These are phyloP conservation scores for Erigeron canadensis DNA, from an alignment of 129 eudicot genomes.

Conservation along the genomic window DNA sequence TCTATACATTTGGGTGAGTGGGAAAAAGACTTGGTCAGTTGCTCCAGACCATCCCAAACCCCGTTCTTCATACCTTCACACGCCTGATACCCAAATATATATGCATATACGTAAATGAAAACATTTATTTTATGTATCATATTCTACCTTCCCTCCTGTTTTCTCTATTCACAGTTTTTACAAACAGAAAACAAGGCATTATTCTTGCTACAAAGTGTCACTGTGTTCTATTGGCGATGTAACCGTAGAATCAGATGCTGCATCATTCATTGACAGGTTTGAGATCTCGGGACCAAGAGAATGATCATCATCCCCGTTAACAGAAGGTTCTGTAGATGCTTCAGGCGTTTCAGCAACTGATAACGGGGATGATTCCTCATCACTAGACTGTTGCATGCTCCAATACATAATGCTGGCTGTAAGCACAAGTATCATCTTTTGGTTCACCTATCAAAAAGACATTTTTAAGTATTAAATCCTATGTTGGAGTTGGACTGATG, in stretches of 20 bases:
- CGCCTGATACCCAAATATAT: too few species aligned
- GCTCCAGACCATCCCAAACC: too few species aligned
- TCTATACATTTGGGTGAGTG: too few species aligned
- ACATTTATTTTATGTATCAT: neutral
- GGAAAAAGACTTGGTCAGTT: too few species aligned
- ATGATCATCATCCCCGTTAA: conserved; percentile 44
- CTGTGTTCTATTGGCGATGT: conserved; percentile 37
- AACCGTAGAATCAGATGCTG: conserved; percentile 37
- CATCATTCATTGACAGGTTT: conserved; percentile 45
- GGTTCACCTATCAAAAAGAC: conserved; percentile 61
- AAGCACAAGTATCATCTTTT: conserved; percentile 88
- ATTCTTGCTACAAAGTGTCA: conserved; percentile 20
- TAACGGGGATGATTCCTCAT: conserved; percentile 48
- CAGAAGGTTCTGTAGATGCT: conserved; percentile 43
- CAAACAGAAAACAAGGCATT: neutral
- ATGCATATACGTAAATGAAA: neutral
- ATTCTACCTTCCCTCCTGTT: conserved; percentile 2
- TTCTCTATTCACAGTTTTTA: neutral
- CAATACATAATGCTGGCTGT: conserved; percentile 95
- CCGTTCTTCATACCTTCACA: too few species aligned
- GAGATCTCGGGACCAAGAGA: conserved; percentile 40
- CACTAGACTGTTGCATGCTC: conserved; percentile 80
- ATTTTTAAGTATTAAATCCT: neutral
- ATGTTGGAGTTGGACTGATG: neutral
- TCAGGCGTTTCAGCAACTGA: neutral